A percentile compares a stretch with the other conserved stretches of the same genome.
Conservation (phyloP, 768 basidiomycete species). For the Filobasidium floriforme region DNA sequence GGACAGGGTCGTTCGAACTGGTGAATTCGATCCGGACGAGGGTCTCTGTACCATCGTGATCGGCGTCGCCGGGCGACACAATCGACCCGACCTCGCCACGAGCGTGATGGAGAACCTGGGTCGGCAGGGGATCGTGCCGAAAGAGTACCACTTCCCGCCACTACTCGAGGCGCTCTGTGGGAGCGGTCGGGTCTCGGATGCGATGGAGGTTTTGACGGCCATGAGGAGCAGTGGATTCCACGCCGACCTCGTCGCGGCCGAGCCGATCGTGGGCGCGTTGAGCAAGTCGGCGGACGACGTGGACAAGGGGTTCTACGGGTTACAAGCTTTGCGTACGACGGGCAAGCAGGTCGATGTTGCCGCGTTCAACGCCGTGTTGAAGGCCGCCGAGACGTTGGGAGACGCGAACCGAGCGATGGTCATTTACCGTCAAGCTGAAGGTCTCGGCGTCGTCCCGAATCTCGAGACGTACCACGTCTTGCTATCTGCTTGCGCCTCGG, state of each 20-base stretch:
- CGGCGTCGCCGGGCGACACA: slow-evolving; percentile 64
- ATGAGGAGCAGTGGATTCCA: slow-evolving; percentile 55
- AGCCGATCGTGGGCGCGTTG: slow-evolving; percentile 54
- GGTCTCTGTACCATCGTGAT: slow-evolving; percentile 64
- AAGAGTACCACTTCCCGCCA: slow-evolving; percentile 70
- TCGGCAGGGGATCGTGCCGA: slow-evolving; percentile 49
- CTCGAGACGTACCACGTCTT: slow-evolving; percentile 63
- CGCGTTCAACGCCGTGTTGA: slow-evolving; percentile 61
- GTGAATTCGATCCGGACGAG: slow-evolving; percentile 61
- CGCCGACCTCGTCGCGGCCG: slow-evolving; percentile 53
- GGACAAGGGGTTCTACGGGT: slow-evolving; percentile 58
- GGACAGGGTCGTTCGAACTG: slow-evolving; percentile 54
- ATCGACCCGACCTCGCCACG: slow-evolving; percentile 61
- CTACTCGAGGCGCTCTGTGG: slow-evolving; percentile 66
- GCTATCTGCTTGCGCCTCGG: slow-evolving; percentile 57
- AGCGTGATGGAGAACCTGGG: slow-evolving; percentile 59
- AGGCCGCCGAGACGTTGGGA: slow-evolving; percentile 55
- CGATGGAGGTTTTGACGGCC: slow-evolving; percentile 54
- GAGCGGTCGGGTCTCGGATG: slow-evolving; percentile 56
- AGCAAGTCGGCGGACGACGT: slow-evolving; percentile 51
- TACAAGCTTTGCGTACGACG: slow-evolving; percentile 57
- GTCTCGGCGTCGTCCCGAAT: slow-evolving; percentile 56
- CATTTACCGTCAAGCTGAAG: slow-evolving; percentile 59
- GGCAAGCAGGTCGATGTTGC: slow-evolving; percentile 54
- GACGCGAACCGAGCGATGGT: slow-evolving; percentile 72